A percentile compares a stretch with the other conserved stretches of the same genome.
phyloP scores from a whole-genome alignment of 2,329 filamentous ascomycete species.

The Aspergillus transmontanensis region DNA sequence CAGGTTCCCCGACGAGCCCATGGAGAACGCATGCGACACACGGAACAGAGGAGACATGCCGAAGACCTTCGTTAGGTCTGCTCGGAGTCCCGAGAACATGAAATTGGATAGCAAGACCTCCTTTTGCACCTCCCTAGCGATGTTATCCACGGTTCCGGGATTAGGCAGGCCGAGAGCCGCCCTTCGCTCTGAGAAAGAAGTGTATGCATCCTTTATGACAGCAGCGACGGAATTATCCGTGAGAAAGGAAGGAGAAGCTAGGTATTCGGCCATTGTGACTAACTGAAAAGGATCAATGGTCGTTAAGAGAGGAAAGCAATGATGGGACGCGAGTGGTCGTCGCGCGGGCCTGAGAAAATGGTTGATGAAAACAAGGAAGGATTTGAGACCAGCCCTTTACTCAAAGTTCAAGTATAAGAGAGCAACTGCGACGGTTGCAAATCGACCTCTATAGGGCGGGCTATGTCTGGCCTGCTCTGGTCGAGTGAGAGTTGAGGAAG shows the following conservation, averaged over 20 bases:
- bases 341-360: constrained; percentile 28
- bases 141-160: constrained; percentile 87
- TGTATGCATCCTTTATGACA: constrained; percentile 74
- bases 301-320: constrained; percentile 14
- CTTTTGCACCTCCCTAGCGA: constrained; percentile 89
- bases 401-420: constrained; percentile 14
- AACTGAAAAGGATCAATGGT: constrained; percentile 17
- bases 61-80: constrained; percentile 95
- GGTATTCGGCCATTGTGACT: constrained; percentile 45
- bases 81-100: constrained; percentile 94
- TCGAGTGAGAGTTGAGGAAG: constrained; percentile 20
- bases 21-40: constrained; percentile 93
- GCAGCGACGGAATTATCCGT: constrained; percentile 72
- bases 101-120: constrained; percentile 96
- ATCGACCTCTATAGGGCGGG: constrained; percentile 11
- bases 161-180: constrained; percentile 86
- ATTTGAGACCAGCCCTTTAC: constrained; percentile 34
- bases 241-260: constrained; percentile 64
- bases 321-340: constrained; percentile 20
- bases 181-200: constrained; percentile 80
- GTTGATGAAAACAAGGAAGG: constrained; percentile 26
- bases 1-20: constrained; percentile 79
- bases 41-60: constrained; percentile 93
- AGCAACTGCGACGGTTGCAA: neutral
- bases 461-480: constrained; percentile 29